Evolutionary conservation across 2,329 filamentous ascomycete species (phyloP), one percentile per base, ranked within the genome.

Genomic region (Microsporum audouinii): DNA sequence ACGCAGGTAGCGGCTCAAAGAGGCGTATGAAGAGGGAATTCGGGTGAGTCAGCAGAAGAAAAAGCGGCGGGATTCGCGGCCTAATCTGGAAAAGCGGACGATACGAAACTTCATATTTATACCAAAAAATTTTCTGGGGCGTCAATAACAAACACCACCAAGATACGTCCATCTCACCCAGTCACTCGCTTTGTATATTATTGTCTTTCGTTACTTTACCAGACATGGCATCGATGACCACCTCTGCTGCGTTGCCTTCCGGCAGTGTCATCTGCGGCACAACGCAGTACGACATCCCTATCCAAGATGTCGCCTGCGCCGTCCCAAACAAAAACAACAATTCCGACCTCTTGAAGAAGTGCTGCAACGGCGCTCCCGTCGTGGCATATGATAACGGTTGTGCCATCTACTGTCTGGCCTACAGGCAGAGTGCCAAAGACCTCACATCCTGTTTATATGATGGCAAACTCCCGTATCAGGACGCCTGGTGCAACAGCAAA

Each of bases 381-480:
- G 60, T 51, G 2, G 14, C 61, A 10, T 69, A 69, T 60, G 38
- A 69, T 58, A 6, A 66, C 27, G 66, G 67, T 23, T 70, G 67
- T 45, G 68, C 68, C 7, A 41, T 70, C 17, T 69, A 64, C 49
- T 62, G 61, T 10, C 64, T 66, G 1, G 66, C 68, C 1, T 53
- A 64, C 3, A 64, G 63, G 34, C 68, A 70, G 43, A 67, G 64
- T 10, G 64, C 68, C 23, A 60, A 69, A n/a, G 61, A 66, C 2
- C 65, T 70, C 12, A 70, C 63, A 1, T 57, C 66, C 6, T 70
- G 69, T 47, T 63, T 70, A 3, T 70, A 68, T 38, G 59, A 67
- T 2, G 64, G 63, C 1, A 65, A 65, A 0, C 64, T 70, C 1
- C 57, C 59, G 1, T 70, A 66, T 64, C 60, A 65, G 12, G 66